Base-by-base conservation (phyloP, 768 basidiomycete genomes). In the Rossbeevera mucosa region DNA sequence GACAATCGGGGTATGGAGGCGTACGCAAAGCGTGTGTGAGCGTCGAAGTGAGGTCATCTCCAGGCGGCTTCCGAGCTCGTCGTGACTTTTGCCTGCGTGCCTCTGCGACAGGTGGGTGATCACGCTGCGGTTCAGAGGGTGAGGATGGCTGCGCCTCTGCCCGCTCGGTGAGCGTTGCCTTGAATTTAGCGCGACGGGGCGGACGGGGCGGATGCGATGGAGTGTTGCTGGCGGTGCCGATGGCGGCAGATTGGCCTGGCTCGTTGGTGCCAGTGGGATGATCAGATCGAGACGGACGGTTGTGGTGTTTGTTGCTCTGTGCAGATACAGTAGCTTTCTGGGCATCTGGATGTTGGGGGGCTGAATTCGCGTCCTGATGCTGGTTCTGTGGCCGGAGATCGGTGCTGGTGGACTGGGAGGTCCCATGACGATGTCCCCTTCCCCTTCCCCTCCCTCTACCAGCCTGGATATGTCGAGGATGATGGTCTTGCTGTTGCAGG, bases 1-100 rank as follows among this genome's bases (percentile, higher is more conserved):
- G 74, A 59, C 90, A 92, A 62, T 91, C 90, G 0, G 82, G 78
- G 56, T 81, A 88, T 3, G 91, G 89, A 0, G 85, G 79, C 0
- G 79, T 80, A 56, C 81, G 79, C 25, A 94, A 74, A 5, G 78
- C 76, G 22, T 78, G 78, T 16, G 78, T 87, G 50, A 93, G 80
- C 3, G 76, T 79, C 5, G 88, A 89, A 0, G 89, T 88, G 30
- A 93, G 79, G 63, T 89, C 89, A 56, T 86, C 82, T 4, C 73
- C 65, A 0, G 45, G 50, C 2, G 54, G 58, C n/a, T 54, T 62
- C 8, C 54, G 56, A 1, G 52, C 6, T 16, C 45, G 46, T 31
- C 58, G 48, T 25, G 56, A 45, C 31, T 29, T 60, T 24, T 44
- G 51, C 38, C 53, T 51, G 20, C 48, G 41, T 20, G 31, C 46